Evolutionary conservation across 257 asterid genomes (phyloP).

Genomic region (Nicotiana attenuata): DNA sequence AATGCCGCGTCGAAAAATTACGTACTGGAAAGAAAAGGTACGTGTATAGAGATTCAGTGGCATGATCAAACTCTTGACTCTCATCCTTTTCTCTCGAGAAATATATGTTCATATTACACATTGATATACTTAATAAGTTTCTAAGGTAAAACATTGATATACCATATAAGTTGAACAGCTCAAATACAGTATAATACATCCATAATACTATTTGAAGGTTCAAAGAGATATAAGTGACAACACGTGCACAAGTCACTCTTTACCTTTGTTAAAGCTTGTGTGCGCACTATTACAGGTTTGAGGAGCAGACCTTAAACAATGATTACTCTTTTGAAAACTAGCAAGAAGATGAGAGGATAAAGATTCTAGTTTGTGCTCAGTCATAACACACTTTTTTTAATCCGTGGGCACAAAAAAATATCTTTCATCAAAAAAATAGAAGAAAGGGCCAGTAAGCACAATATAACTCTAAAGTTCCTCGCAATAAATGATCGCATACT

Average conservation of each 20-base stretch:
- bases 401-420: not conserved
- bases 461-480: not conserved
- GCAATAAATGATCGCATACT: not conserved
- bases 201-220: not conserved
- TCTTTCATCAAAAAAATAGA: not conserved
- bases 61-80: conserved; percentile 18
- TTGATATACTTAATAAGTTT: not conserved
- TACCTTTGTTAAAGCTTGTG: not conserved
- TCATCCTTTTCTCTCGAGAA: not conserved
- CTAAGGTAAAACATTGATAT: not conserved
- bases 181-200: conserved; percentile 1
- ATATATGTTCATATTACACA: not conserved
- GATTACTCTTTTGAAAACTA: not conserved
- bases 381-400: not conserved
- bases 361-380: not conserved
- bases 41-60: conserved; percentile 7
- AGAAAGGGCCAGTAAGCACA: not conserved
- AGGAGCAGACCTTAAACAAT: not conserved
- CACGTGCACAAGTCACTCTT: not conserved
- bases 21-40: conserved; percentile 46
- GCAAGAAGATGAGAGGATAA: not conserved
- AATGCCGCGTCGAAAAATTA: conserved; percentile 94
- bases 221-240: not conserved
- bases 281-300: not conserved
- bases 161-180: conserved; percentile 6